Evolutionary conservation across 768 basidiomycete genomes (phyloP), one percentile per base, ranked within the genome.

Genomic region (Tulasnella sp.): DNA sequence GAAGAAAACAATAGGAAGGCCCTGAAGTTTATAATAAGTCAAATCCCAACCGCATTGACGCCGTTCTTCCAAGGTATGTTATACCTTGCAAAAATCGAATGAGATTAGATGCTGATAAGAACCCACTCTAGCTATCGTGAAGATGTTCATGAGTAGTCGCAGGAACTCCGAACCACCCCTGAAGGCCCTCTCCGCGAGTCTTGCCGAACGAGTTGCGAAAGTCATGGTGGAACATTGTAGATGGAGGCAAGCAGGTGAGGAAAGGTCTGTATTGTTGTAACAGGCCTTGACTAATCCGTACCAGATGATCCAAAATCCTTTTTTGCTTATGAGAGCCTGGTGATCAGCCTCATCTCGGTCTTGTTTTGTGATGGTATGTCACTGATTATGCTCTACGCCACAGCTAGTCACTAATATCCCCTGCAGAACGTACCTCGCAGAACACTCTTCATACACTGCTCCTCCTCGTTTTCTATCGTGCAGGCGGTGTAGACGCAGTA

Each of bases 21-120:
- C 7, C 15, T 53, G n/a, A 28, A 32, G 3, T 53, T 35, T 37
- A 15, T 50, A 41, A 34, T 42, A 16, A 31, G 37, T 10, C 40
- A 37, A 19, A 45, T 48, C 25, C 41, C 56, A 7, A 37, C 32
- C 4, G 37, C 79, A 2, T 65, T 91, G 52, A 75, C 79, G 1
- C 84, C 89, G 1, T 83, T 95, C 65, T 87, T 90, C 66, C 87
- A 88, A 73, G 78, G 90, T 88, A 64, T 53, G 69, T 62, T 6
- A 4, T n/a, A 43, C 24, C 20, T 13, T 19, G 1, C 7, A 8
- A 3, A 45, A 3, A 15, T 54, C n/a, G 37, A 45, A 34, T 45
- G 15, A 13, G 20, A 33, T 24, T 10, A 27, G 40, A n/a, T n/a
- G n/a, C 51, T 45, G 22, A 47, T 37, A 29, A 57, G 19, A 53